Conservation (phyloP, 306 rosid species). For the Albizia julibrissin region DNA sequence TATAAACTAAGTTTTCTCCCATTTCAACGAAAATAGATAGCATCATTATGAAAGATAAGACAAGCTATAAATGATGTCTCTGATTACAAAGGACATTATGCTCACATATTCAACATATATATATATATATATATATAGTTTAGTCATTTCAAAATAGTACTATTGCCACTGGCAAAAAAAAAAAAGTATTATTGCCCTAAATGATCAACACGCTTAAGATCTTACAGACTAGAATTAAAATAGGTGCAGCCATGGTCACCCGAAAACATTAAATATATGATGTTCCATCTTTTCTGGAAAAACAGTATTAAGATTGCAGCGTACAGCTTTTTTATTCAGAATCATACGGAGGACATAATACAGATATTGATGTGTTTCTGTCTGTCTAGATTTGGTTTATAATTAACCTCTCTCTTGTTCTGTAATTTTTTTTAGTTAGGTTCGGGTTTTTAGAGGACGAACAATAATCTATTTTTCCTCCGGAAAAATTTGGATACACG, state of each 20-base stretch:
- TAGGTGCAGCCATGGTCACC: conserved; percentile 4
- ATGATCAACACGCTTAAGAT: not conserved
- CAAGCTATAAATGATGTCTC: conserved; percentile 21
- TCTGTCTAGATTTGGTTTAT: not conserved
- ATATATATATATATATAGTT: too few species aligned
- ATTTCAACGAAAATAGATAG: conserved; percentile 8
- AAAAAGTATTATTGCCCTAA: not conserved
- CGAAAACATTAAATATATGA: not conserved
- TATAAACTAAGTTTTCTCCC: not conserved
- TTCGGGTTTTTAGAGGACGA: not conserved
- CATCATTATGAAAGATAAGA: conserved; percentile 32
- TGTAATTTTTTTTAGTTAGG: not conserved
- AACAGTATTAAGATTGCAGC: conserved; percentile 21
- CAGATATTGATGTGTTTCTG: not conserved
- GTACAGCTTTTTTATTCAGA: not conserved
- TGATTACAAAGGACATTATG: not conserved
- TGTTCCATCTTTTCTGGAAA: conserved; percentile 7
- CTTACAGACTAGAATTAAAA: not conserved
- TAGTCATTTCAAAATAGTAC: too few species aligned
- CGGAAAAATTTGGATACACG: not conserved
- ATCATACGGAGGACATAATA: not conserved
- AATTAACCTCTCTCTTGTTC: not conserved
- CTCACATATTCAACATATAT: not conserved
- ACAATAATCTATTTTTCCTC: not conserved
- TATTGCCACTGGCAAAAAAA: too few species aligned